These are phyloP conservation scores for Thinopyrum elongatum DNA, from an alignment of 176 grass and related monocot species.

Conservation along the genomic window DNA sequence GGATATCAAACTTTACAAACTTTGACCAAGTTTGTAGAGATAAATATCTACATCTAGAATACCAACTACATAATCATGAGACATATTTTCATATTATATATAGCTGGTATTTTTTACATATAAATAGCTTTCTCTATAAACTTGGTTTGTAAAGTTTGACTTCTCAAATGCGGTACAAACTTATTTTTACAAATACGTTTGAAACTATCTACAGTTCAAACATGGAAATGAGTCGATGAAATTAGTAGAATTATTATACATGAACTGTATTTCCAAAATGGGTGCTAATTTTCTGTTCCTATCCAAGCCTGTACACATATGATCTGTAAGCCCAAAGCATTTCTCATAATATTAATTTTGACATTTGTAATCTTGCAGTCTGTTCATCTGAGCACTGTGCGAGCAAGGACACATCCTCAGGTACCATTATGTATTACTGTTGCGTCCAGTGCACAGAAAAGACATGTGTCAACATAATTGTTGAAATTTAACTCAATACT, in stretches of 20 bases:
- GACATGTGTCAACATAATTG: neutral
- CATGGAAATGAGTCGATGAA: neutral
- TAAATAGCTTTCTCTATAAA: too few relatives aligned
- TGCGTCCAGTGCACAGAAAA: neutral
- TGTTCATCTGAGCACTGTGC: constrained; percentile 30
- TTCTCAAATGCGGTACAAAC: neutral
- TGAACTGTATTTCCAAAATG: neutral
- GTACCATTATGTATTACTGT: neutral
- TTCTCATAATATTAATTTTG: constrained; percentile 8
- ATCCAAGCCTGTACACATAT: neutral
- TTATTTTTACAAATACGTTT: neutral
- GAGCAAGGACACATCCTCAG: constrained; percentile 8
- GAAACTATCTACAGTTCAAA: neutral
- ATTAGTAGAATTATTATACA: neutral
- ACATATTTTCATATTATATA: too few relatives aligned
- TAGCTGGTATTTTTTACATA: too few relatives aligned
- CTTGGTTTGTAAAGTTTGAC: too few relatives aligned
- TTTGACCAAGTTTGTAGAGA: too few relatives aligned
- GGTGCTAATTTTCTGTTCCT: neutral
- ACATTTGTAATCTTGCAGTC: constrained; percentile 24
- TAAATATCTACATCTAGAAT: too few relatives aligned
- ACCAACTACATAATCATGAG: too few relatives aligned
- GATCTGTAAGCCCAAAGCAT: neutral
- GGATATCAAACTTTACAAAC: too few relatives aligned
- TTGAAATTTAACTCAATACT: neutral